Percentiles rank a stretch among this genome's conserved stretches.
phyloP scores from a whole-genome alignment of 257 asterid species.

The Phtheirospermum japonicum region DNA sequence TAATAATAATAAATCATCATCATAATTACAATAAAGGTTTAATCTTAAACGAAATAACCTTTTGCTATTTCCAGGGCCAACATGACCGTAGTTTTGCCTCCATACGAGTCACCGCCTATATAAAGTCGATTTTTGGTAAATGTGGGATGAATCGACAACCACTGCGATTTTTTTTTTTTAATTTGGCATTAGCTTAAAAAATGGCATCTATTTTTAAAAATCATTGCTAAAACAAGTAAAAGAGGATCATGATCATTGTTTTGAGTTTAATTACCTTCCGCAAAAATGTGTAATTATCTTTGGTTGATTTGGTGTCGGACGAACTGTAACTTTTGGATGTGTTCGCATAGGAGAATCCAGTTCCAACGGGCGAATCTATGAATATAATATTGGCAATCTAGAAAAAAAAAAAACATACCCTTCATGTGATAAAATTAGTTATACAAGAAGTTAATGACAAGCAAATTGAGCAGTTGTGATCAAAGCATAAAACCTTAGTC shows the following conservation, averaged over 20 bases:
- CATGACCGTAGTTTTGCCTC: conserved; percentile 44
- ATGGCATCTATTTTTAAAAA: no score
- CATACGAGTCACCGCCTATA: conserved; percentile 59
- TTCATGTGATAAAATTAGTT: no score
- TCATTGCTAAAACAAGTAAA: not conserved
- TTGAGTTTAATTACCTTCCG: conserved; percentile 32
- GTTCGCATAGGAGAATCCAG: conserved; percentile 48
- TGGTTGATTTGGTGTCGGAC: conserved; percentile 30
- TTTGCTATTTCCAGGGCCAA: conserved; percentile 38
- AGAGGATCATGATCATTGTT: not conserved
- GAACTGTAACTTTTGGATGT: conserved; percentile 26
- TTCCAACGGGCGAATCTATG: conserved; percentile 47
- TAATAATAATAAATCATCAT: no score
- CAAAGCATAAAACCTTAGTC: conserved; percentile 85
- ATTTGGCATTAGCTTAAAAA: not conserved
- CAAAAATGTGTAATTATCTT: conserved; percentile 29
- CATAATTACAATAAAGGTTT: no score
- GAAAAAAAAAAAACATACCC: not conserved
- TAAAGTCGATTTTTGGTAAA: conserved; percentile 40
- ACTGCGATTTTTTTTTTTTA: conserved; percentile 38
- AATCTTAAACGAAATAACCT: conserved; percentile 28
- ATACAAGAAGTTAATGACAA: not conserved
- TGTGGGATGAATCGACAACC: conserved; percentile 46
- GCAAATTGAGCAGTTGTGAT: not conserved
- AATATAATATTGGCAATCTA: conserved; percentile 50